Percentiles rank a stretch among this genome's conserved stretches.
Evolutionary conservation across 2,329 filamentous ascomycete genomes (phyloP).

Genomic region (Alternaria infectoria): DNA sequence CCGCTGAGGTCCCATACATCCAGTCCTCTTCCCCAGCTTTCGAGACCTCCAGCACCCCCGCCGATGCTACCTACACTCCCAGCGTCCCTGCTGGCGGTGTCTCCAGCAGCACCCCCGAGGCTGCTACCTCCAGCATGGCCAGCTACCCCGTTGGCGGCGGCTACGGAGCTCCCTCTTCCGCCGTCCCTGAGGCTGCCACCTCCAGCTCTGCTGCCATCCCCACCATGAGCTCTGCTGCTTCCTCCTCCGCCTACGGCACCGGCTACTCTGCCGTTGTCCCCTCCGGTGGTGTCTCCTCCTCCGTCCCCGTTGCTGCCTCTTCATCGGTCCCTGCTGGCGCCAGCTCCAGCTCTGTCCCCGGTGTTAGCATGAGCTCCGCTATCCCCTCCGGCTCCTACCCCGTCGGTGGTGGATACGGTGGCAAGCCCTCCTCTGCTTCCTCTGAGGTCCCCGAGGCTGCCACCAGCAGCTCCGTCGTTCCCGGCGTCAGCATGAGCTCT

Average conservation of each 20-base stretch:
- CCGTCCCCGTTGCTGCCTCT: slow-evolving; percentile 9
- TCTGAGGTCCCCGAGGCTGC: slow-evolving; percentile 5
- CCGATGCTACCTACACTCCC: slow-evolving; percentile 12
- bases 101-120: neutral
- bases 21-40: slow-evolving; percentile 7
- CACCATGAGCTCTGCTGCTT: neutral
- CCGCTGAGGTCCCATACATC: slow-evolving; percentile 10
- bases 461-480: slow-evolving; percentile 1
- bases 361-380: slow-evolving; percentile 29
- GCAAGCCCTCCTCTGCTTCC: neutral
- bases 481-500: slow-evolving; percentile 23
- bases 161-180: neutral
- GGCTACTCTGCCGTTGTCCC: neutral
- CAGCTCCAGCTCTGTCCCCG: slow-evolving; percentile 6
- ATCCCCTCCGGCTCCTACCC: slow-evolving; percentile 20
- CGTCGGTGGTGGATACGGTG: neutral
- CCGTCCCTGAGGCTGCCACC: neutral
- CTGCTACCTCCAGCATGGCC: slow-evolving; percentile 1
- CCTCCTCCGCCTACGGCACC: slow-evolving; percentile 6
- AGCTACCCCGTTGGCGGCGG: slow-evolving; percentile 8
- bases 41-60: slow-evolving; percentile 14
- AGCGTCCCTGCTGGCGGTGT: neutral
- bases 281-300: neutral
- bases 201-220: neutral
- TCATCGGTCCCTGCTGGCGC: neutral